A percentile compares a stretch with the other conserved stretches of the same genome.
Conservation (phyloP, 1,139 yeast species). For the Protomyces macrosporus region DNA sequence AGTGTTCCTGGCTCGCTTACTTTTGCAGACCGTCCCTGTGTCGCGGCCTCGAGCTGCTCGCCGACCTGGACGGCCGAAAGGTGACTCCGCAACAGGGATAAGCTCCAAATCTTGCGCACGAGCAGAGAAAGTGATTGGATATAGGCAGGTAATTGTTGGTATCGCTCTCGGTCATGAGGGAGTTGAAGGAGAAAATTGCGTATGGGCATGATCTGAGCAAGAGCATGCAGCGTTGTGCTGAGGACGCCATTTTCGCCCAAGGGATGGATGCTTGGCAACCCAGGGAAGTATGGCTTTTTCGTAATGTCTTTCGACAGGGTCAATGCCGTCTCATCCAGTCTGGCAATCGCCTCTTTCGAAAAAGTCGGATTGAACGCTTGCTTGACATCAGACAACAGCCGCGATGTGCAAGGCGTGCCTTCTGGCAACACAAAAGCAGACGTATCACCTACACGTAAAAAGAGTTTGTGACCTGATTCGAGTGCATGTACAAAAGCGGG, state of each 20-base stretch:
- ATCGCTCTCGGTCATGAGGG: slow-evolving; percentile 27
- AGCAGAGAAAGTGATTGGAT: slow-evolving; percentile 45
- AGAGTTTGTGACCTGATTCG: slow-evolving; percentile 58
- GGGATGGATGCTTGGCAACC: slow-evolving; percentile 61
- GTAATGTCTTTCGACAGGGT: slow-evolving; percentile 45
- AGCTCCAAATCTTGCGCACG: slow-evolving; percentile 60
- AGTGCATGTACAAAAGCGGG: slow-evolving; percentile 68
- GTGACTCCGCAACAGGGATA: slow-evolving; percentile 53
- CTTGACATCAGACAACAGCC: slow-evolving; percentile 50
- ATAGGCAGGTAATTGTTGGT: slow-evolving; percentile 34
- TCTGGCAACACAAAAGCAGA: slow-evolving; percentile 61
- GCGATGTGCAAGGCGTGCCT: slow-evolving; percentile 44
- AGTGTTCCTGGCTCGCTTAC: slow-evolving; percentile 53
- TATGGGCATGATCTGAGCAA: slow-evolving; percentile 52
- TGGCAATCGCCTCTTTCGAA: slow-evolving; percentile 38
- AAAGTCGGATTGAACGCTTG: slow-evolving; percentile 53
- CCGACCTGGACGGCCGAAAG: slow-evolving; percentile 64
- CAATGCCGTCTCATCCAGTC: slow-evolving; percentile 36
- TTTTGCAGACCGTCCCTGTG: slow-evolving; percentile 45
- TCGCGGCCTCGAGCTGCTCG: slow-evolving; percentile 45
- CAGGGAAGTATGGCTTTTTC: slow-evolving; percentile 36
- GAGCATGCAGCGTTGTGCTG: slow-evolving; percentile 53
- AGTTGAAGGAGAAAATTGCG: slow-evolving; percentile 50
- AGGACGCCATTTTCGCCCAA: slow-evolving; percentile 50
- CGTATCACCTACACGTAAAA: slow-evolving; percentile 49